Evolutionary conservation across 139 green algal genomes (phyloP).

Genomic region (Chlamydomonas schloesseri): DNA sequence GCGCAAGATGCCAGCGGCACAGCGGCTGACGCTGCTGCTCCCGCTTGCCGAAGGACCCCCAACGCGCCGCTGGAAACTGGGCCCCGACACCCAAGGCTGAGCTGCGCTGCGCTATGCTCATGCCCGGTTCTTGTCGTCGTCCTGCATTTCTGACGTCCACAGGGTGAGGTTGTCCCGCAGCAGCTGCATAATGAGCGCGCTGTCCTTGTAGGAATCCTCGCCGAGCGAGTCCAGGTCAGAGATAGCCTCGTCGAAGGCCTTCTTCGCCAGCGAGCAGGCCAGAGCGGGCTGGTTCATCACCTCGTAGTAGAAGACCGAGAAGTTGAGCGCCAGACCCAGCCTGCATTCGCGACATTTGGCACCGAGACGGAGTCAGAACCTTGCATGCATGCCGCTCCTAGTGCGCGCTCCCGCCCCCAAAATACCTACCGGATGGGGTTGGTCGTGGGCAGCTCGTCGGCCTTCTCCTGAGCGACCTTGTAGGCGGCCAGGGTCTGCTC

Average conservation of each 20-base stretch:
- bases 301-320: constrained; percentile 99
- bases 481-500: constrained; percentile 96
- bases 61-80: too few species aligned
- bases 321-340: constrained; percentile 96
- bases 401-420: too few species aligned
- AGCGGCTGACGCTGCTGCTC: too few species aligned
- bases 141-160: constrained; percentile 98
- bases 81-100: background rate
- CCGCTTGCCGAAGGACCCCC: too few species aligned
- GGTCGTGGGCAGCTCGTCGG: constrained; percentile 87
- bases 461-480: constrained; percentile 90
- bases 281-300: constrained; percentile 97
- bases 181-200: constrained; percentile 99
- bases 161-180: constrained; percentile 99
- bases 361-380: background rate
- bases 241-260: constrained; percentile 99
- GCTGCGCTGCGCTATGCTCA: constrained; percentile 40
- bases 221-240: constrained; percentile 97
- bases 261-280: constrained; percentile 97
- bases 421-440: constrained; percentile 89
- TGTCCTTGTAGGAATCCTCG: constrained; percentile 99
- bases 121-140: constrained; percentile 37
- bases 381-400: too few species aligned
- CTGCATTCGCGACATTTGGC: background rate
- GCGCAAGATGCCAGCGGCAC: too few species aligned